These are phyloP conservation scores for Mucor plumbeus DNA, from an alignment of 371 early-diverging fungal genomes.

Conservation along the genomic window DNA sequence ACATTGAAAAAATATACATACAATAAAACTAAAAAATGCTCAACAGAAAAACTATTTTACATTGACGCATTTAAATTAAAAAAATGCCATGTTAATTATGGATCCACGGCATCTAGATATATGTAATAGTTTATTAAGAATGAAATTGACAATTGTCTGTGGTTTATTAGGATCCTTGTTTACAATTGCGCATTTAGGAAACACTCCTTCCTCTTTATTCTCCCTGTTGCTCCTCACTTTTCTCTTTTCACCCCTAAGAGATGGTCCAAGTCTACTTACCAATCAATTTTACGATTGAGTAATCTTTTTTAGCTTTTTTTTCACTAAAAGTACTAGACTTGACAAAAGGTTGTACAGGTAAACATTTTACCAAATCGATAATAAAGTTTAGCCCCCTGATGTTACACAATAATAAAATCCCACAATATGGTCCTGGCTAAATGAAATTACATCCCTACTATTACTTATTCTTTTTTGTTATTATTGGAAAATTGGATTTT, in stretches of 20 bases:
- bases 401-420: conserved; percentile 2
- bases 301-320: not conserved
- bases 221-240: not conserved
- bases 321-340: conserved; percentile 6
- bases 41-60: not conserved
- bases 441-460: not conserved
- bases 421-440: not conserved
- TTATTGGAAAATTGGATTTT: not conserved
- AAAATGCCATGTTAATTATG: not conserved
- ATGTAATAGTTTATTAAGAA: not conserved
- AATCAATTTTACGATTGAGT: not conserved
- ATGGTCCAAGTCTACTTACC: not conserved
- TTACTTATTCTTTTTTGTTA: not conserved
- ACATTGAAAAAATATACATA: not conserved
- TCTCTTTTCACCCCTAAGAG: not conserved
- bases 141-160: conserved; percentile 6
- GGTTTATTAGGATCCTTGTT: not conserved
- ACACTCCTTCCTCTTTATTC: not conserved
- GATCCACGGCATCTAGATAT: not conserved
- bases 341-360: conserved; percentile 7
- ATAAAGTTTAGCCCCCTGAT: not conserved
- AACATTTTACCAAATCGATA: conserved; percentile 5
- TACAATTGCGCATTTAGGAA: not conserved
- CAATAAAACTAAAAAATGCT: not conserved
- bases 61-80: not conserved